Percentiles rank a stretch among this genome's conserved stretches.
Conservation (phyloP, 139 green algal genomes). For the Spirogloea muscicola region DNA sequence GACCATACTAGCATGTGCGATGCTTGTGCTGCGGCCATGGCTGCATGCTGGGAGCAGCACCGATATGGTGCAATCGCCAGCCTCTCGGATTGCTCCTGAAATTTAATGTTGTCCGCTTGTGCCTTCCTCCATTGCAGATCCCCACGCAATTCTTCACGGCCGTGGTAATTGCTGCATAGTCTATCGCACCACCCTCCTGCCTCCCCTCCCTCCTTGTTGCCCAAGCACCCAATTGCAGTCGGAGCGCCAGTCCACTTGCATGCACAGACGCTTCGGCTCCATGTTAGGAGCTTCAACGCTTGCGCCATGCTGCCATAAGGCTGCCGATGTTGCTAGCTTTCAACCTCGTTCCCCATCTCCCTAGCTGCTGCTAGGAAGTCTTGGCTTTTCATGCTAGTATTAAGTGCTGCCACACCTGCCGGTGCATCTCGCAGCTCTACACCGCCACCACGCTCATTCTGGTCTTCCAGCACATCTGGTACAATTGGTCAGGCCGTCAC, state of each 20-base stretch:
- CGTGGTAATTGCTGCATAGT: slow-evolving; percentile 23
- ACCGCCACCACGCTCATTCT: slow-evolving; percentile 40
- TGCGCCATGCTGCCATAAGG: too few relatives aligned
- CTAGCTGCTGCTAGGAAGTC: background rate
- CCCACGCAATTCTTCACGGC: slow-evolving; percentile 42
- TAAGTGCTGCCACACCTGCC: background rate
- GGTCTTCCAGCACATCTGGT: slow-evolving; percentile 40
- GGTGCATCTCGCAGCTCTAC: slow-evolving; percentile 36
- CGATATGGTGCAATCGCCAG: too few relatives aligned
- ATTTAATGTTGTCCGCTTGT: background rate
- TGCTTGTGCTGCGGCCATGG: too few relatives aligned
- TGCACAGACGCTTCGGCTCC: too few relatives aligned
- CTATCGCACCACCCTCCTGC: background rate
- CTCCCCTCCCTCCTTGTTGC: background rate
- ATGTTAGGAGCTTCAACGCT: too few relatives aligned
- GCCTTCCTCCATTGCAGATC: slow-evolving; percentile 1
- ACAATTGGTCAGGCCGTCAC: slow-evolving; percentile 24
- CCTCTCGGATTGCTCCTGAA: too few relatives aligned
- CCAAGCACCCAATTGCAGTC: background rate
- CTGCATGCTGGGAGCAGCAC: too few relatives aligned
- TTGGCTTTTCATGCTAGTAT: slow-evolving; percentile 9
- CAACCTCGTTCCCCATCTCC: background rate
- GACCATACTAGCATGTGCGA: too few relatives aligned
- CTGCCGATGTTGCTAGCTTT: background rate
- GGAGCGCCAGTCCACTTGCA: too few relatives aligned